A percentile compares a stretch with the other conserved stretches of the same genome.
These are phyloP conservation scores for Populus alba DNA, from an alignment of 345 rosid species.

Conservation along the genomic window DNA sequence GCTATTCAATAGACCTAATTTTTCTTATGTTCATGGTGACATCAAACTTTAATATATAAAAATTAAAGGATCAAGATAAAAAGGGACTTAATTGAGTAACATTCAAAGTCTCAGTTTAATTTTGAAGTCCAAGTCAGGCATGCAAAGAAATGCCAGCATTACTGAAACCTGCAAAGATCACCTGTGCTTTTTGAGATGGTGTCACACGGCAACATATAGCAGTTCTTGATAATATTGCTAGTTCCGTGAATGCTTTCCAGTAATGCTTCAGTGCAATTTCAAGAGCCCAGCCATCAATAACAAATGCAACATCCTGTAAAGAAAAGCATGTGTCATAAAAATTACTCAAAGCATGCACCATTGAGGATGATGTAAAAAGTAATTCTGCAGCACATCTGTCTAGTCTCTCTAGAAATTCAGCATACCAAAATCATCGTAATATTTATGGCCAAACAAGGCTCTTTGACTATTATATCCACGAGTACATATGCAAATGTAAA, in stretches of 20 bases:
- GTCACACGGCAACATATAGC: conserved; percentile 98
- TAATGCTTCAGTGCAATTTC: conserved; percentile 86
- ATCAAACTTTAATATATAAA: not conserved
- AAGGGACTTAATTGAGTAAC: not conserved
- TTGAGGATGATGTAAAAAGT: not conserved
- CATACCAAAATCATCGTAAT: not conserved
- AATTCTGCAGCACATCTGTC: not conserved
- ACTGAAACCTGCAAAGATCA: conserved; percentile 19
- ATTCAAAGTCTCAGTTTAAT: not conserved
- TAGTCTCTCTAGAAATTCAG: not conserved
- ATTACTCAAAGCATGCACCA: not conserved
- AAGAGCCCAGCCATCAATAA: conserved; percentile 96
- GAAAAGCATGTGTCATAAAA: not conserved
- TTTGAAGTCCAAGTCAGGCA: not conserved
- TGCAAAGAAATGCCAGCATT: conserved; percentile 5
- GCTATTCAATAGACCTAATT: not conserved
- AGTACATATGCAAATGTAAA: not conserved
- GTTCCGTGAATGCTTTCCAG: conserved; percentile 79
- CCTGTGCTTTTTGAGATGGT: conserved; percentile 99
- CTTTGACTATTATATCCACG: not conserved
- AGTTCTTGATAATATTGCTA: conserved; percentile 92
- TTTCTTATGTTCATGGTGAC: too few species aligned
- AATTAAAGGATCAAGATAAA: not conserved
- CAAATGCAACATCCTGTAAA: conserved; percentile 87
- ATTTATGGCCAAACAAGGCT: not conserved